Base-by-base conservation (phyloP, 768 basidiomycete genomes). In the Auriscalpium vulgare region DNA sequence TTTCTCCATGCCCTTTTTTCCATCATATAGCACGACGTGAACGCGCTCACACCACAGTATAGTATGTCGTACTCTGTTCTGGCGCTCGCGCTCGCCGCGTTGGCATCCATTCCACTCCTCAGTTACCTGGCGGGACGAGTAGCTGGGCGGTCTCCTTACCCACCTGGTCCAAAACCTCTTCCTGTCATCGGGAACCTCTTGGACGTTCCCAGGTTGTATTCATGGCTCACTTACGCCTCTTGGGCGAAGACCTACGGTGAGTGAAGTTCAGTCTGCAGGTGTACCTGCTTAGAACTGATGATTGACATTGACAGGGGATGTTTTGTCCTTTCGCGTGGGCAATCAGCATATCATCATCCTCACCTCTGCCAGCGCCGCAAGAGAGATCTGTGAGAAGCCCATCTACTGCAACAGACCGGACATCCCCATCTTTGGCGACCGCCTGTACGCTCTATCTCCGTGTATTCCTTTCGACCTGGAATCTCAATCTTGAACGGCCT, bases 121-220 rank as follows among this genome's bases (percentile, higher is more conserved):
- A 5, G 29, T 5, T 29, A 29, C 29, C 29, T 29, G 5, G 29
- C 29, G 29, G 29, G 29, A 29, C 29, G 29, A 29, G 29, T 29
- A 4, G 4, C 29, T 29, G 29, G 29, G 7, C 29, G 29, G 29
- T 29, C 29, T 29, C 53, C 53, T 3, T 58, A 58, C 10, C 57
- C 57, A 6, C 57, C 57, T 23, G 57, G 57, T 4, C 57, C 57
- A 5, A 46, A 23, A 38, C 53, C 53, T 1, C 37, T 55, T 7
- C 57, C 57, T 4, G 10, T 58, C 10, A 17, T 58, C 2, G 57
- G 57, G 2, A 58, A 58, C 38, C 48, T 58, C 17, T 16, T 55
- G 2, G 53, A 58, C 34, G 37, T 55, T 6, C 57, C 57, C 21
- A 55, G 45, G 35, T 46, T 49, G 10, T 55, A 16, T 10, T 37